Evolutionary conservation across 176 grass and related monocot species (phyloP).

Genomic region (Carex littledalei): DNA sequence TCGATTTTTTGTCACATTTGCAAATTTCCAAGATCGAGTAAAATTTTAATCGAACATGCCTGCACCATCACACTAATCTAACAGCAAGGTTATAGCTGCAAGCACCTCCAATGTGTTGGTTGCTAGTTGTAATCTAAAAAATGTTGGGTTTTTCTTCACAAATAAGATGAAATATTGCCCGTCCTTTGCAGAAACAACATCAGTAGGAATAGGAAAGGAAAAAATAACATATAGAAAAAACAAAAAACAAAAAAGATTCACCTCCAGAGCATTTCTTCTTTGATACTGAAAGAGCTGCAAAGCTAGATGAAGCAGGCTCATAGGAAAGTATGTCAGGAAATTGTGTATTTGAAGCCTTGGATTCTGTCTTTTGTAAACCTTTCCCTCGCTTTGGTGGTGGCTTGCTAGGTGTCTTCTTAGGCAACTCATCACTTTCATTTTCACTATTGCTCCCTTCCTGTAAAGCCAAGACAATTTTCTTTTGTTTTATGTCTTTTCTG

Average conservation of each 20-base stretch:
- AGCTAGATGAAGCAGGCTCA: constrained; percentile 59
- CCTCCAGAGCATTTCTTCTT: constrained; percentile 86
- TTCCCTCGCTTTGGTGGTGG: constrained; percentile 58
- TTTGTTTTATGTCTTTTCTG: background rate
- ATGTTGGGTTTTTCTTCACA: background rate
- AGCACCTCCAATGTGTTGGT: background rate
- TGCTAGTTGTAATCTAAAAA: background rate
- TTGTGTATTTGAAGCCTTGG: constrained; percentile 34
- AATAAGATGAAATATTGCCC: background rate
- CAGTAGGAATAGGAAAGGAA: background rate
- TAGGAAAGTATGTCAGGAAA: constrained; percentile 61
- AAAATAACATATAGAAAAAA: background rate
- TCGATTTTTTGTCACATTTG: background rate
- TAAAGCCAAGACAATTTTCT: background rate
- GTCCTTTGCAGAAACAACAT: background rate
- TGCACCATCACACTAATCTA: background rate
- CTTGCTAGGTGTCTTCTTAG: constrained; percentile 41
- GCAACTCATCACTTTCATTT: constrained; percentile 58
- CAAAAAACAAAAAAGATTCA: constrained; percentile 37
- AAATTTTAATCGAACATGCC: background rate
- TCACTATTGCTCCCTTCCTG: constrained; percentile 88
- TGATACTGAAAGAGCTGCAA: constrained; percentile 72
- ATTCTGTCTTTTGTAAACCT: constrained; percentile 45
- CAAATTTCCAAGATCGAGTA: background rate
- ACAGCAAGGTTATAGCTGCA: background rate